phyloP scores from a whole-genome alignment of 2,329 filamentous ascomycete species.

The Apiospora koreana region DNA sequence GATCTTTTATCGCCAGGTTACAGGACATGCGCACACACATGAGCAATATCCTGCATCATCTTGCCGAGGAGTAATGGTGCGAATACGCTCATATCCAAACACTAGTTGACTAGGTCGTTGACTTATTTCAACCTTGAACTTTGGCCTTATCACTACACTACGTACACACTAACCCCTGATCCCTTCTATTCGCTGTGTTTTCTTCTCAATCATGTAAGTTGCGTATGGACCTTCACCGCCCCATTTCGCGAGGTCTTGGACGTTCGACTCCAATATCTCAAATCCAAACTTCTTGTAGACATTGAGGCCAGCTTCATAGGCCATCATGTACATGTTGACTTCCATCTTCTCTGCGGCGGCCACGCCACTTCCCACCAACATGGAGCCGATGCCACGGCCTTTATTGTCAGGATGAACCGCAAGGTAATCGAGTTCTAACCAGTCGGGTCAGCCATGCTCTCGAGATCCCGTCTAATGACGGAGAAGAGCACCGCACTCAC shows the following conservation, averaged over 20 bases:
- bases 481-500: slow-evolving; percentile 13
- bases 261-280: slow-evolving; percentile 19
- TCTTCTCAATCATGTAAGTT: slow-evolving; percentile 25
- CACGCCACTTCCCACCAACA: slow-evolving; percentile 23
- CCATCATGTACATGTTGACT: slow-evolving; percentile 25
- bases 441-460: neutral
- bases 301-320: slow-evolving; percentile 18
- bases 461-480: neutral
- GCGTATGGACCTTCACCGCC: slow-evolving; percentile 24
- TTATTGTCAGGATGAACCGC: slow-evolving; percentile 25
- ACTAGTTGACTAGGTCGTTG: too few relatives aligned
- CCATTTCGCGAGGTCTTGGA: slow-evolving; percentile 23
- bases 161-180: too few relatives aligned
- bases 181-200: neutral
- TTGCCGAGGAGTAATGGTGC: neutral
- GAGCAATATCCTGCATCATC: neutral
- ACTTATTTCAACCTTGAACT: neutral
- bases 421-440: slow-evolving; percentile 27
- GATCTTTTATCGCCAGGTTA: neutral
- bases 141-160: neutral
- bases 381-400: slow-evolving; percentile 23
- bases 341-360: slow-evolving; percentile 23
- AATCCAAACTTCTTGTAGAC: slow-evolving; percentile 27
- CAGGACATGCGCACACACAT: neutral
- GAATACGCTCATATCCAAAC: neutral